Percentiles rank a stretch among this genome's conserved stretches.
phyloP scores from a whole-genome alignment of 441 rosid species.

The Kokia cookei region DNA sequence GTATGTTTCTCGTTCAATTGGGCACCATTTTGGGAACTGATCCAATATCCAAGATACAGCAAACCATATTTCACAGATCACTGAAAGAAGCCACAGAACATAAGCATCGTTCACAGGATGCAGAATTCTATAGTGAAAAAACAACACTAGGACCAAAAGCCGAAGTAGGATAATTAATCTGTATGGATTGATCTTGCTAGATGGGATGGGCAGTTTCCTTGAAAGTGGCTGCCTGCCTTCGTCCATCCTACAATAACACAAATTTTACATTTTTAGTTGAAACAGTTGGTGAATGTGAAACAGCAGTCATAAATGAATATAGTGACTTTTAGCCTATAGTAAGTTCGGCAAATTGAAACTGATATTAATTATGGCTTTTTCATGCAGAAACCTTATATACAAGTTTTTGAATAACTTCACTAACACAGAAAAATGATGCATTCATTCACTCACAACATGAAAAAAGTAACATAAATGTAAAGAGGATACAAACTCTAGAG shows the following conservation, averaged over 20 bases:
- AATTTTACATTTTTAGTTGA: not conserved
- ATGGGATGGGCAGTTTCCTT: conserved; percentile 79
- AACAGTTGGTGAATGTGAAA: not conserved
- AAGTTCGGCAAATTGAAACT: not conserved
- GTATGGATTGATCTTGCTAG: conserved; percentile 90
- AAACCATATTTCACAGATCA: conserved; percentile 97
- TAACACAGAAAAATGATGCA: not conserved
- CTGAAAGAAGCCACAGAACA: conserved; percentile 86
- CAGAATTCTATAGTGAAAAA: conserved; percentile 84
- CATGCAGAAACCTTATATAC: not conserved
- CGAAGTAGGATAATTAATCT: conserved; percentile 73
- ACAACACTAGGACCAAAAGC: conserved; percentile 75
- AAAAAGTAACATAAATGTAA: not conserved
- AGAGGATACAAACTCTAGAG: not conserved
- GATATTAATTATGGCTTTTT: not conserved
- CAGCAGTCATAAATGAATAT: not conserved
- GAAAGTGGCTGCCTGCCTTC: conserved; percentile 98
- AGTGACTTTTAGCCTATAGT: not conserved
- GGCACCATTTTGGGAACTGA: conserved; percentile 96
- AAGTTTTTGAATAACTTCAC: not conserved
- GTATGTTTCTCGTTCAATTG: conserved; percentile 86
- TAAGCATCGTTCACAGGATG: conserved; percentile 86
- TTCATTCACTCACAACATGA: not conserved
- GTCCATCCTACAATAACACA: conserved; percentile 68
- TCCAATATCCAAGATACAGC: conserved; percentile 94